Base-by-base conservation (phyloP, 164 flowering plant species). In the Vitis rotundifolia region DNA sequence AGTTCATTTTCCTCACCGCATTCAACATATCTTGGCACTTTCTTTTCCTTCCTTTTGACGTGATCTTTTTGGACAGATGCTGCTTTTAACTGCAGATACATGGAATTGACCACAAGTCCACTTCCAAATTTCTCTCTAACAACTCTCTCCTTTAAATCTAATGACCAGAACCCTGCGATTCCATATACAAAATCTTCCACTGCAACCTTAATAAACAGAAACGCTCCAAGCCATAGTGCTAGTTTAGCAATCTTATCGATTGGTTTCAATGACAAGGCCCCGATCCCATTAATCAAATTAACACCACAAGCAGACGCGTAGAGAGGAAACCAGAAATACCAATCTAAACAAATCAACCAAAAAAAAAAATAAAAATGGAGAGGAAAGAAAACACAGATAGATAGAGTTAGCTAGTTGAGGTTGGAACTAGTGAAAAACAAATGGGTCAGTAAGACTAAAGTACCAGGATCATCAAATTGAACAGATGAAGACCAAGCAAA, bases 251-350 rank as follows among this genome's bases (percentile, higher is more conserved):
- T 15, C 28, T 14, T 50, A 37, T 8, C 56, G 49, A 74, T 58
- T 44, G 66, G n/a, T 65, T 7, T 69, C 51, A 29, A 48, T 3
- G 52, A 50, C 55, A 64, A 22, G 54, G 5, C 44, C 74, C 66
- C 37, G 64, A 59, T 75, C 59, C 44, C 64, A 54, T 49, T 78
- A 18, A 77, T 55, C 61, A 86, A 72, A 76, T 88, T 86, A 13
- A 86, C 87, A 19, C 59, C 62, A 60, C 80, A 81, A 64, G 92
- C 91, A 57, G 70, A 67, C 10, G 83, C 70, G 76, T 88, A 90
- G 61, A 92, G 82, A 61, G 97, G 91, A 65, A 88, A 63, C 94
- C 96, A 90, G 14, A 87, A 82, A 76, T 92, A 92, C 96, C 96
- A 89, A 78, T 90, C 93, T 90, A 31, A 29, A 61, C 49, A 28